These are phyloP conservation scores for Terana coerulea DNA, from an alignment of 768 basidiomycete genomes.

Conservation along the genomic window DNA sequence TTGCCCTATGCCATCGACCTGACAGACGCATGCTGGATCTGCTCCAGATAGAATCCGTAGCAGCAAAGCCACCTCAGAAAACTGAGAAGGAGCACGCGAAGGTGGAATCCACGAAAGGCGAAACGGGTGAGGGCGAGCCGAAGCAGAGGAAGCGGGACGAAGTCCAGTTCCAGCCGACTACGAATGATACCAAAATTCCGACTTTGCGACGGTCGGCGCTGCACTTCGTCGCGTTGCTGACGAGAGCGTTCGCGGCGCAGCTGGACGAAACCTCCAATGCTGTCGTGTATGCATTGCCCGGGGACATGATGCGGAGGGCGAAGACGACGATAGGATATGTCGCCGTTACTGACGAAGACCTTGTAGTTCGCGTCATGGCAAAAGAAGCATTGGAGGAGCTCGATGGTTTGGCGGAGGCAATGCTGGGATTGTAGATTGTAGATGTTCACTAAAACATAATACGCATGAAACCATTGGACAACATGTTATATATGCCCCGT, in stretches of 20 bases:
- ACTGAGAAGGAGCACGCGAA: neutral
- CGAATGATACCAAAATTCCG: slow-evolving; percentile 62
- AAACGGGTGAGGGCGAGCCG: neutral
- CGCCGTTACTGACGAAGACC: slow-evolving; percentile 67
- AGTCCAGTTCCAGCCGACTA: slow-evolving; percentile 59
- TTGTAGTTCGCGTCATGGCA: slow-evolving; percentile 70
- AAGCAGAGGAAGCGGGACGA: slow-evolving; percentile 10
- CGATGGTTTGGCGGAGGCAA: slow-evolving; percentile 45
- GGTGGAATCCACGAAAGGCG: neutral
- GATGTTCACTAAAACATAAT: neutral
- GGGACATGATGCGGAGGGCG: slow-evolving; percentile 42
- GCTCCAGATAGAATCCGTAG: slow-evolving; percentile 57
- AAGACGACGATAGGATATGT: slow-evolving; percentile 67
- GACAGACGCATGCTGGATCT: slow-evolving; percentile 71
- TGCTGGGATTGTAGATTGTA: slow-evolving; percentile 30
- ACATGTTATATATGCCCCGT: slow-evolving; percentile 57
- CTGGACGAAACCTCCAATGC: slow-evolving; percentile 40
- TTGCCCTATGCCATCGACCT: slow-evolving; percentile 61
- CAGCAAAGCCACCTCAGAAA: slow-evolving; percentile 17
- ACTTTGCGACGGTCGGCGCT: slow-evolving; percentile 81
- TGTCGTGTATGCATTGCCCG: slow-evolving; percentile 29
- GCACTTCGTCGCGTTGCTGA: slow-evolving; percentile 70
- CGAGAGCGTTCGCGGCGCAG: slow-evolving; percentile 55
- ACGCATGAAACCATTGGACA: neutral
- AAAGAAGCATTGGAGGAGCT: slow-evolving; percentile 59